Base-by-base conservation (phyloP, 495 filamentous ascomycete species). In the Letharia columbiana region DNA sequence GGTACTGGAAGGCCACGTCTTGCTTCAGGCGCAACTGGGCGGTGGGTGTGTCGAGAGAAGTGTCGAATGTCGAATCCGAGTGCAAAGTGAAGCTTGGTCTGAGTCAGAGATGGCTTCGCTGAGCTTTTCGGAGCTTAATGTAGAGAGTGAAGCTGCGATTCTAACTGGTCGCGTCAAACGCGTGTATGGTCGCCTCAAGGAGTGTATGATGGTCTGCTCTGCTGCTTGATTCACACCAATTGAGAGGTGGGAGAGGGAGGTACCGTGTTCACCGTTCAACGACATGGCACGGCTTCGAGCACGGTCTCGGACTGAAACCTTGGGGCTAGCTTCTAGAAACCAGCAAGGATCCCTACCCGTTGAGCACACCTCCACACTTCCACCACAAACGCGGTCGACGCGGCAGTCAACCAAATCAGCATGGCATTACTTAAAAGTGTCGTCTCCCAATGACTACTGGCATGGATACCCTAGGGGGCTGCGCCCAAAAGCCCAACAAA, bases 121-220 rank as follows among this genome's bases (percentile, higher is more conserved):
- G 58, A 44, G 42, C 20, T 20, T 44, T 40, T 8, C 20, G 9
- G 50, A 67, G 52, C 44, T 64, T 33, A 59, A 61, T 61, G 60
- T 66, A 60, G 60, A 61, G 64, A 61, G 18, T 66, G 58, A 66
- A 66, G 57, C 44, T 61, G 64, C 57, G 60, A 59, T 31, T 50
- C 35, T 54, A 33, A 60, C 45, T 63, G 67, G 44, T 60, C 65
- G 68, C 68, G 68, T 65, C 60, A 69, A 69, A 69, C 68, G 68
- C 68, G 68, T 63, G 47, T 69, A 60, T 31, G 61, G 60, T 68
- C 67, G 67, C 57, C 67, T 59, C 59, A 58, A 64, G 63, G 63
- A 37, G 58, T 41, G 42, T 28, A 49, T 60, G 47, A 40, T 33
- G 56, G 59, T 28, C 7, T 61, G 33, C 18, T 52, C 35, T 49